phyloP scores from a whole-genome alignment of 1,284 basidiomycete species.

The Ceratobasidium sp. region DNA sequence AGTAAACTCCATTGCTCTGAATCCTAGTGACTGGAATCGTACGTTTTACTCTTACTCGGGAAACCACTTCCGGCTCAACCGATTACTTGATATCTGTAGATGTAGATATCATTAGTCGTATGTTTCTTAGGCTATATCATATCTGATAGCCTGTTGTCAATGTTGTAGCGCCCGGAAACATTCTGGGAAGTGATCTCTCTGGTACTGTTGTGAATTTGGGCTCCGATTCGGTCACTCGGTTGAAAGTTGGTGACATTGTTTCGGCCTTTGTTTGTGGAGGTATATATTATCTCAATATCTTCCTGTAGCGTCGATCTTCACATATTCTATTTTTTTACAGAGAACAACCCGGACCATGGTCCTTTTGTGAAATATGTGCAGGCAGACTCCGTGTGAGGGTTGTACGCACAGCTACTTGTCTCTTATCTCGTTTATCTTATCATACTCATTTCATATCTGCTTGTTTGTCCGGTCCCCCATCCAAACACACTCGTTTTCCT shows the following conservation, averaged over 20 bases:
- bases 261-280: conserved; percentile 55
- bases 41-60: not conserved
- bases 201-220: conserved; percentile 53
- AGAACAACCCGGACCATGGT: not conserved
- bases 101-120: not conserved
- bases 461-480: no score
- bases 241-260: conserved; percentile 54
- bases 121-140: not conserved
- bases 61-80: not conserved
- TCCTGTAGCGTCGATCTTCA: not conserved
- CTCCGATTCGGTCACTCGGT: conserved; percentile 43
- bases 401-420: no score
- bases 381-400: no score
- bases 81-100: not conserved
- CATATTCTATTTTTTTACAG: not conserved
- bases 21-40: conserved; percentile 54
- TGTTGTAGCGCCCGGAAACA: conserved; percentile 48
- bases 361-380: conserved; percentile 1
- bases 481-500: no score
- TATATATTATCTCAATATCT: not conserved
- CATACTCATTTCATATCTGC: no score
- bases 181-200: conserved; percentile 56
- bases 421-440: no score
- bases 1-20: conserved; percentile 51
- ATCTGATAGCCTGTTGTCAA: conserved; percentile 19